Evolutionary conservation across 371 early-diverging fungal species (phyloP).

Genomic region (Mucor indicus): DNA sequence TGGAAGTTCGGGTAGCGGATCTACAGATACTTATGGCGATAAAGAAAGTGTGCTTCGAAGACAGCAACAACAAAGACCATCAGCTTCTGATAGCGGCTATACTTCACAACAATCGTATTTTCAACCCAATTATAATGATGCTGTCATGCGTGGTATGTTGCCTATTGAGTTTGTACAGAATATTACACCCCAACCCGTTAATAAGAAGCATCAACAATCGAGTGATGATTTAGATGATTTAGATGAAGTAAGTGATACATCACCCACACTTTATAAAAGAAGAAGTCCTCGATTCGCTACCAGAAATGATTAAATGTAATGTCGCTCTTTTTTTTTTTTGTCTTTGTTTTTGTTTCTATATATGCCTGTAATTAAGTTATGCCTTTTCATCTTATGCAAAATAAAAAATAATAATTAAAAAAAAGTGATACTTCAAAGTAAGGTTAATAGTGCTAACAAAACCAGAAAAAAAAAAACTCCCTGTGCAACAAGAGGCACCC

Average conservation of each 20-base stretch:
- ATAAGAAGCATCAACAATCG: not conserved
- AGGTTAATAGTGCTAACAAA: too few species aligned
- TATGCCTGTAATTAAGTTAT: not conserved
- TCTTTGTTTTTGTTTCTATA: too few species aligned
- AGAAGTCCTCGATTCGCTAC: not conserved
- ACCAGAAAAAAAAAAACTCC: too few species aligned
- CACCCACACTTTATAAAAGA: too few species aligned
- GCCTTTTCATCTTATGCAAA: too few species aligned
- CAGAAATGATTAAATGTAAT: too few species aligned
- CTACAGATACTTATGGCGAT: slow-evolving; percentile 20
- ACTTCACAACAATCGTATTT: slow-evolving; percentile 8
- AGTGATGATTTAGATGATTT: too few species aligned
- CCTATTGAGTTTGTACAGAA: slow-evolving; percentile 19
- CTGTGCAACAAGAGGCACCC: too few species aligned
- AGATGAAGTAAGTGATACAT: too few species aligned
- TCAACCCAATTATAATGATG: not conserved
- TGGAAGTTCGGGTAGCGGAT: slow-evolving; percentile 32
- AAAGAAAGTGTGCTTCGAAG: slow-evolving; percentile 11
- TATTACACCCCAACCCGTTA: not conserved
- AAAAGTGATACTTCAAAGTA: too few species aligned
- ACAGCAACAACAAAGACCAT: slow-evolving; percentile 4
- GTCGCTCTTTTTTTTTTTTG: too few species aligned
- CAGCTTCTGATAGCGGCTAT: slow-evolving; percentile 15
- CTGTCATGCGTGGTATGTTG: slow-evolving; percentile 22
- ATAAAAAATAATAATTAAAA: too few species aligned